These are phyloP conservation scores for Solanum pennellii DNA, from an alignment of 257 asterid species.

Conservation along the genomic window DNA sequence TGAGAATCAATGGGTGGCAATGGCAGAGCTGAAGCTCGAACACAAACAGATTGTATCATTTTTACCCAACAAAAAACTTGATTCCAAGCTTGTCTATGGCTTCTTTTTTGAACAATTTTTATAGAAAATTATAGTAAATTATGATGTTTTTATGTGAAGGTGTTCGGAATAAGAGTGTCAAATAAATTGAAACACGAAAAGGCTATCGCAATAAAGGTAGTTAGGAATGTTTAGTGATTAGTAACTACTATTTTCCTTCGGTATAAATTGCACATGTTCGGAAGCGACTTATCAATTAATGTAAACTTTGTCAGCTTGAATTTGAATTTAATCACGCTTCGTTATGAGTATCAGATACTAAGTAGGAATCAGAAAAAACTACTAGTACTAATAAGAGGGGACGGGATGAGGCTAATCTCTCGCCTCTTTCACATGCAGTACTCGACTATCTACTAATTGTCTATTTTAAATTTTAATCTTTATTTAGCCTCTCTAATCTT, in stretches of 20 bases:
- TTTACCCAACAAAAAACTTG: not conserved
- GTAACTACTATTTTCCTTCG: no score
- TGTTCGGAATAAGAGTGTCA: not conserved
- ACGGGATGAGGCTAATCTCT: not conserved
- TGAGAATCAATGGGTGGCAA: conserved; percentile 23
- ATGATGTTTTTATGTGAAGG: not conserved
- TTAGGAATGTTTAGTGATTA: no score
- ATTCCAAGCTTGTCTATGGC: not conserved
- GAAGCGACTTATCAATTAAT: fast-evolving
- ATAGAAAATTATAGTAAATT: not conserved
- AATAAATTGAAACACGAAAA: no score
- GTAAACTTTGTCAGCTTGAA: fast-evolving
- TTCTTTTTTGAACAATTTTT: not conserved
- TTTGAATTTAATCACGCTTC: no score
- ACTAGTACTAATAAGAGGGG: not conserved
- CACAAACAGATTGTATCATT: conserved; percentile 34
- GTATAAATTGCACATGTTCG: no score
- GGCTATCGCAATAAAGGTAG: not conserved
- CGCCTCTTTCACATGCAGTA: not conserved
- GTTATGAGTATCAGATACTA: fast-evolving
- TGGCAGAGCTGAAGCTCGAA: conserved; percentile 28
- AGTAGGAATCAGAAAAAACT: no score
- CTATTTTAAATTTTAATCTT: no score
- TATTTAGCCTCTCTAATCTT: not conserved
- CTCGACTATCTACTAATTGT: not conserved